Evolutionary conservation across 371 early-diverging fungal species (phyloP), one percentile per base, ranked within the genome.

Genomic region (Actinomortierella wolfii): DNA sequence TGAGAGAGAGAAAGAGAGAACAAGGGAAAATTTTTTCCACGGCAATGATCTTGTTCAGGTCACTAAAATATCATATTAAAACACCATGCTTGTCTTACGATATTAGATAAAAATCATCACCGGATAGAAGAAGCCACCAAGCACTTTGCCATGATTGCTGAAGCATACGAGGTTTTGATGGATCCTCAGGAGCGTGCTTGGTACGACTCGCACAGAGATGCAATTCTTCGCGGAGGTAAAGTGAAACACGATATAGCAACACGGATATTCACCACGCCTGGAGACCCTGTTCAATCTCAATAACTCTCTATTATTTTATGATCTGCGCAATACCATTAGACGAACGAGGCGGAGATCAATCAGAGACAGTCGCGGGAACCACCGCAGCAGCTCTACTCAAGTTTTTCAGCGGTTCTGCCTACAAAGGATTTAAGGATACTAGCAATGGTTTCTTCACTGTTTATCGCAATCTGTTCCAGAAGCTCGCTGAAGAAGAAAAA

Each of bases 181-280:
- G 92, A 94, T 76, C 88, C 90, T 13, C 92, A 96, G 50, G 97
- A 97, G 77, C 89, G 97, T 41, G 82, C 92, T 5, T 96, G 95
- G 95, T 95, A 94, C 66, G 93, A 95, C 68, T 83, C 84, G 7
- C 93, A 95, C 77, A 68, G 91, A 57, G 93, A 93, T 63, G 84
- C 87, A 6, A 93, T 93, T 68, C 79, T 93, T 47, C 81, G 90
- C 43, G 95, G 91, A 28, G 86, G 88, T 56, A 86, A 85, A 42
- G 44, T 51, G 34, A n/a, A n/a, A n/a, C n/a, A n/a, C n/a, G n/a
- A n/a, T n/a, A n/a, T n/a, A n/a, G n/a, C n/a, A n/a, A n/a, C n/a
- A n/a, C n/a, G n/a, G n/a, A n/a, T n/a, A n/a, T n/a, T n/a, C n/a
- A n/a, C n/a, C n/a, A n/a, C n/a, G n/a, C n/a, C n/a, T n/a, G n/a